Conservation (phyloP, 2,329 filamentous ascomycete genomes). For the Botrytis aclada region DNA sequence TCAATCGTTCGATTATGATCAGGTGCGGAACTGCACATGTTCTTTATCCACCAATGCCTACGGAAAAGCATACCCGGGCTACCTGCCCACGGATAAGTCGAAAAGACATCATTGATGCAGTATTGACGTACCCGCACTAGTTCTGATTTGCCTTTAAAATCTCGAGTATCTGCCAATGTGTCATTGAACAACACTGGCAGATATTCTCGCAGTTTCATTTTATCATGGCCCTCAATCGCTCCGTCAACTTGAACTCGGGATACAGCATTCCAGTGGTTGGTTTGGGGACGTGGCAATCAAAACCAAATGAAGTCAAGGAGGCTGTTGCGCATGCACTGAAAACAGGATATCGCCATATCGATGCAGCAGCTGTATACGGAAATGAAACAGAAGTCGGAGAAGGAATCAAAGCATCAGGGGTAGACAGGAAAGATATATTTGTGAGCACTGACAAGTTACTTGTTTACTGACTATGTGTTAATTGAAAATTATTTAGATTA, state of each 20-base stretch:
- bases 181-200: neutral
- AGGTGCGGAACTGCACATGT: neutral
- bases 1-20: neutral
- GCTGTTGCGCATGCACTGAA: constrained; percentile 42
- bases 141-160: neutral
- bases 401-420: constrained; percentile 66
- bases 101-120: neutral
- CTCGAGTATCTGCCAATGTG: neutral
- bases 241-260: constrained; percentile 38
- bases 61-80: constrained; percentile 15
- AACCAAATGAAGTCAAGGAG: constrained; percentile 42
- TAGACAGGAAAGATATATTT: constrained; percentile 63
- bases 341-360: constrained; percentile 52
- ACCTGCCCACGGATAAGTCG: constrained; percentile 9
- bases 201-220: neutral
- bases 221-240: constrained; percentile 25
- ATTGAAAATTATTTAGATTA: constrained; percentile 49
- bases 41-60: neutral
- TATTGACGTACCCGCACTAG: neutral
- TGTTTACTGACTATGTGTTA: neutral
- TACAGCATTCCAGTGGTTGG: constrained; percentile 41
- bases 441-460: neutral
- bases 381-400: constrained; percentile 82
- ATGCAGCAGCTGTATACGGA: constrained; percentile 67
- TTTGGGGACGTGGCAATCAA: constrained; percentile 48